Conservation (phyloP, 2,329 filamentous ascomycete species). For the Lomentospora prolificans region DNA sequence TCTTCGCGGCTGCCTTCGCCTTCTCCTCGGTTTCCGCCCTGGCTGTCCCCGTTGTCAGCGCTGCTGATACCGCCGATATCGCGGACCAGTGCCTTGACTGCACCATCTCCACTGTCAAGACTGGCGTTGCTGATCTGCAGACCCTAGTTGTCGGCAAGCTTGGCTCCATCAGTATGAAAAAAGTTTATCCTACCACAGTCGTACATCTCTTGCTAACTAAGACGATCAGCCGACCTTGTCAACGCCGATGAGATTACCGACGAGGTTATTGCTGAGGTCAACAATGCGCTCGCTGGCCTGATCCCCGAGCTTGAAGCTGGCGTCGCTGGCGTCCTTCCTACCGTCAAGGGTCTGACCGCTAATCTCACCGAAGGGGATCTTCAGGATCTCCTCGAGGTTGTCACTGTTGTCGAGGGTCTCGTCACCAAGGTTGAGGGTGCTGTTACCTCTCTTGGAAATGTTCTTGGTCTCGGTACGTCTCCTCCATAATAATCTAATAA, state of each 20-base stretch:
- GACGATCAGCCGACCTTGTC: neutral
- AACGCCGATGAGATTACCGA: neutral
- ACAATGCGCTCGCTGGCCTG: neutral
- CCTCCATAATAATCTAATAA: too few species aligned
- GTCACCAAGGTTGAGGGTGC: neutral
- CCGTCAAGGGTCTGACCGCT: too few species aligned
- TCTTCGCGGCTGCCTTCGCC: constrained; percentile 15
- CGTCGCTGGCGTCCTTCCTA: neutral
- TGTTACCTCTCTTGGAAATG: neutral
- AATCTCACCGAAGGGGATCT: too few species aligned
- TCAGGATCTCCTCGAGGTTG: too few species aligned
- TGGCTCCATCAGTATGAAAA: neutral
- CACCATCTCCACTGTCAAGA: neutral
- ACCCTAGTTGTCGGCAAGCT: neutral
- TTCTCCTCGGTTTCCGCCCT: neutral
- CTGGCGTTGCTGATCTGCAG: neutral
- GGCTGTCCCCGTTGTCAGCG: neutral
- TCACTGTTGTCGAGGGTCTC: neutral
- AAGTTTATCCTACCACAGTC: neutral
- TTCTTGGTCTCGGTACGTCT: neutral
- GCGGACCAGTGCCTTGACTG: too few species aligned
- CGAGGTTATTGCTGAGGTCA: neutral
- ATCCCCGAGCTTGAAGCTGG: neutral
- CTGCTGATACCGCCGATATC: neutral
- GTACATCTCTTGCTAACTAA: neutral